Conservation (phyloP, 176 grass and related monocot genomes). For the Canna indica region DNA sequence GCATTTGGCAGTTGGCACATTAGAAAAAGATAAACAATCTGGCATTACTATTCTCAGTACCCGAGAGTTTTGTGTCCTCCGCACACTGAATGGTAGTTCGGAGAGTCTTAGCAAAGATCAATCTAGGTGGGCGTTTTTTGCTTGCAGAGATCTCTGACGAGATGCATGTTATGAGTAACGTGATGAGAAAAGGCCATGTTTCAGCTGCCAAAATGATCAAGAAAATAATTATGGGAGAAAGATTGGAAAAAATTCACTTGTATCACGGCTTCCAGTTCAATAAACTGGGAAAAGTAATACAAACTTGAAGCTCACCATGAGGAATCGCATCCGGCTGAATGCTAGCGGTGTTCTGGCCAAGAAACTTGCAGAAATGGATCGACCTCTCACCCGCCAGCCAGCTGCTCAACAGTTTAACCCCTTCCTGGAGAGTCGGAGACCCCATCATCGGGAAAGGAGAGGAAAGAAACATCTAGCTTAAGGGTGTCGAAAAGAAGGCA, state of each 20-base stretch:
- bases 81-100: slow-evolving; percentile 47
- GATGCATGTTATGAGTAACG: slow-evolving; percentile 35
- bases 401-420: slow-evolving; percentile 55
- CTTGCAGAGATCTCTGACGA: slow-evolving; percentile 40
- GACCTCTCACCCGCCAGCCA: slow-evolving; percentile 62
- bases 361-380: slow-evolving; percentile 47
- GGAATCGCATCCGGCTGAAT: slow-evolving; percentile 33
- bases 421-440: slow-evolving; percentile 39
- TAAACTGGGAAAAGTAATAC: background rate
- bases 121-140: slow-evolving; percentile 51
- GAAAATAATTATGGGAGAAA: slow-evolving; percentile 4
- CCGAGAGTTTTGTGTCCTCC: slow-evolving; percentile 47
- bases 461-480: background rate
- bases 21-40: background rate
- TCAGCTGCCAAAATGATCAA: slow-evolving; percentile 37
- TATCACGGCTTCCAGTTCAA: background rate
- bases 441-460: background rate
- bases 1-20: background rate
- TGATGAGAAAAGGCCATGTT: slow-evolving; percentile 61
- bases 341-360: slow-evolving; percentile 42
- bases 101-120: slow-evolving; percentile 50
- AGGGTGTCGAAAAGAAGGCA: background rate
- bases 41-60: slow-evolving; percentile 13
- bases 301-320: slow-evolving; percentile 28
- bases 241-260: background rate